Conservation (phyloP, 441 rosid species). For the Adansonia grandidieri region DNA sequence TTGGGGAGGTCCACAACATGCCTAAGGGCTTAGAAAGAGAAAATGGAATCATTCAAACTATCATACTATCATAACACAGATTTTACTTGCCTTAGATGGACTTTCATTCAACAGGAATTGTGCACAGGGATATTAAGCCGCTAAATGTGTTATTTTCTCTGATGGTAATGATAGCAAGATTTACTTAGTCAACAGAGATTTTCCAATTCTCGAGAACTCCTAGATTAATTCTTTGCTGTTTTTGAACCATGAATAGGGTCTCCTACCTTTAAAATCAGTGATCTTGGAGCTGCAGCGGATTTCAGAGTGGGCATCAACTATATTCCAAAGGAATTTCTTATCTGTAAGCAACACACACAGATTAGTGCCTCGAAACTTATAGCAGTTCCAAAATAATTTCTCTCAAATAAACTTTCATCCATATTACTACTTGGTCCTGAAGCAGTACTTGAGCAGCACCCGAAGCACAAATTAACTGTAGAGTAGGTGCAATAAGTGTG, state of each 20-base stretch:
- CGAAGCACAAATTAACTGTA: neutral
- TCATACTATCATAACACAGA: conserved; percentile 71
- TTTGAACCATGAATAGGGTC: conserved; percentile 62
- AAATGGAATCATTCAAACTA: conserved; percentile 64
- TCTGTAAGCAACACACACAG: neutral
- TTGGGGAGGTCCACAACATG: conserved; percentile 73
- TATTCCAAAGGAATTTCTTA: conserved; percentile 88
- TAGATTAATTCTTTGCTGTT: conserved; percentile 15
- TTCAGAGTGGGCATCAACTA: conserved; percentile 57
- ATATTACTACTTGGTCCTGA: neutral
- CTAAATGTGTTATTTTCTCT: conserved; percentile 83
- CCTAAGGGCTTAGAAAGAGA: conserved; percentile 89
- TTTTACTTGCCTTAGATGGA: conserved; percentile 90
- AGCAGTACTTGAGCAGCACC: neutral
- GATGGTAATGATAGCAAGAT: conserved; percentile 61
- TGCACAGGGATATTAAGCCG: conserved; percentile 90
- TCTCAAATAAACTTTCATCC: neutral
- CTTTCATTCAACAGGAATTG: conserved; percentile 94
- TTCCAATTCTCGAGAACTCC: conserved; percentile 15
- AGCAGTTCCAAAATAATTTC: neutral
- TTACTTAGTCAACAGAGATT: neutral
- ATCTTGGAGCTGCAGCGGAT: conserved; percentile 84
- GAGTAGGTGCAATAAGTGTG: neutral
- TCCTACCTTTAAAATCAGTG: conserved; percentile 84
- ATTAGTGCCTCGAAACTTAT: no score